phyloP scores from a whole-genome alignment of 2,329 filamentous ascomycete species.

The Ascochyta koolunga region DNA sequence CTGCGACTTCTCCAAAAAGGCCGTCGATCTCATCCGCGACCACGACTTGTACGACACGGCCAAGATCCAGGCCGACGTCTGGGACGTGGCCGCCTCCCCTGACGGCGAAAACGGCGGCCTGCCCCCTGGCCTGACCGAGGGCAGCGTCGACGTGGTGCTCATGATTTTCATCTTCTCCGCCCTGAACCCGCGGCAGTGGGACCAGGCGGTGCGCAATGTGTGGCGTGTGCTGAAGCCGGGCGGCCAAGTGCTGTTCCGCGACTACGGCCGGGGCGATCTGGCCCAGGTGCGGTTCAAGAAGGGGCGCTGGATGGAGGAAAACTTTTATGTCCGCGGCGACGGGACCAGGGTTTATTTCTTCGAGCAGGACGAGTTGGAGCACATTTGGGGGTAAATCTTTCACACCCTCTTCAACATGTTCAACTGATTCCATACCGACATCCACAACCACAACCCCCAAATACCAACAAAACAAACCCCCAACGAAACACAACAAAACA shows the following conservation, averaged over 20 bases:
- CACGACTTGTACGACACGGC: conserved; percentile 76
- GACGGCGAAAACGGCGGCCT: conserved; percentile 61
- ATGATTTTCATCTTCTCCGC: conserved; percentile 99
- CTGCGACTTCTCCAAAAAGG: conserved; percentile 94
- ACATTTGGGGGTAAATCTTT: conserved; percentile 70
- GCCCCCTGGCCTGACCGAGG: conserved; percentile 76
- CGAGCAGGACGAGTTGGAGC: conserved; percentile 78
- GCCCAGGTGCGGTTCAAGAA: conserved; percentile 98
- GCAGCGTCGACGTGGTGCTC: conserved; percentile 87
- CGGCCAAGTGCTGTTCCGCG: conserved; percentile 91
- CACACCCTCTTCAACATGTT: background rate
- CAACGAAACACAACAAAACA: too few relatives aligned
- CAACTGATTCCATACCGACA: background rate
- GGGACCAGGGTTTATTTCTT: conserved; percentile 98
- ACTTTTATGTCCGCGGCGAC: conserved; percentile 95
- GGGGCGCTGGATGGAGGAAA: conserved; percentile 90
- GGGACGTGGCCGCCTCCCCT: conserved; percentile 72
- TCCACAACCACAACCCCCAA: background rate
- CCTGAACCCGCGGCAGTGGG: conserved; percentile 83
- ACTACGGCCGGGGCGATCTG: conserved; percentile 94
- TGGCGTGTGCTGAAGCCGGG: conserved; percentile 85
- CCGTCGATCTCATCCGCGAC: conserved; percentile 87
- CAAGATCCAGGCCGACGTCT: conserved; percentile 86
- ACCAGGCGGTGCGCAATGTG: conserved; percentile 79
- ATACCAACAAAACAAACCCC: conserved; percentile 8